Evolutionary conservation across 2,329 filamentous ascomycete genomes (phyloP), one percentile per base, ranked within the genome.

Genomic region (Aspergillus fumigatus): DNA sequence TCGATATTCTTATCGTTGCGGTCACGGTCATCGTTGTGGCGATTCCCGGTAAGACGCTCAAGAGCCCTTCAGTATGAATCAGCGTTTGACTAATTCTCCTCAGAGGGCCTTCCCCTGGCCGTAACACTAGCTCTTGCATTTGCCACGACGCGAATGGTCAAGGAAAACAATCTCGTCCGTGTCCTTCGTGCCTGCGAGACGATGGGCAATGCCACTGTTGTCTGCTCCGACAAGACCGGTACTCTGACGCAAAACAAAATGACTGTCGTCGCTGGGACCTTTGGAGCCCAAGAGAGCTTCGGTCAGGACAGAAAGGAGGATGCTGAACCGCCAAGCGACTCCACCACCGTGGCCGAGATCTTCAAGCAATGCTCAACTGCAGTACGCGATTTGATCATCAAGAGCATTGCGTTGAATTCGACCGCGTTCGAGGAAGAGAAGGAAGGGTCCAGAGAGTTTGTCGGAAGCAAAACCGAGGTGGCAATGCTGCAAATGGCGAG

Each of bases 1-100:
- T 91, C 63, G 82, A 88, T 58, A 90, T 91, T 58, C 84, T 92
- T 65, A 91, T 92, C 61, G 85, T 89, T 48, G 87, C 90, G 23
- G 86, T 91, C 40, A 91, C 88, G 1, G 89, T 92, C 59, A 88
- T 92, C 60, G 88, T 92, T 45, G 88, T 92, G 52, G 88, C 88
- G 35, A 88, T 92, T 48, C 88, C 88, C 4, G 73, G 73, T 75
- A 55, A 63, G 72, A 58, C 45, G 2, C 52, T 7, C 43, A 35
- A 35, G 4, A 32, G 14, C 35, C 8, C 26, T 49, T 2, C 0
- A 11, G 0, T 14, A 26, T 29, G 6, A n/a, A 40, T 49, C 48
- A 51, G n/a, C 47, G 4, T 11, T 10, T 53, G 23, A 54, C 57
- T 67, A 51, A 65, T 27, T 87, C 84, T 35, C 48, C 19, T 5